Evolutionary conservation across 768 basidiomycete species (phyloP), one percentile per base, ranked within the genome.

Genomic region (Boletus insuetus): DNA sequence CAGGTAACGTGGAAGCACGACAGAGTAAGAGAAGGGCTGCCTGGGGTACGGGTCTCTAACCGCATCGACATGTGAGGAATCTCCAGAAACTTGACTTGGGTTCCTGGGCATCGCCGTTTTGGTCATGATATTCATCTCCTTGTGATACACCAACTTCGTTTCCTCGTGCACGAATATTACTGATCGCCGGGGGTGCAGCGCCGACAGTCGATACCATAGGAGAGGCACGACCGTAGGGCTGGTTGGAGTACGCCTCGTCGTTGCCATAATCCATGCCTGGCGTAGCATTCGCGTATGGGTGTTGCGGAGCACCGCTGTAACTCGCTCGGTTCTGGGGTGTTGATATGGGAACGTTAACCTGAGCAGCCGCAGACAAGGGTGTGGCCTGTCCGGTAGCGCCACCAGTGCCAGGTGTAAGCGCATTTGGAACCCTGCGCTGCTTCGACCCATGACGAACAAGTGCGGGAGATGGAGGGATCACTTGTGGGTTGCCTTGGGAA

Each of bases 51-150:
- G 51, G 37, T 47, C 39, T 62, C 76, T 72, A 81, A 63, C 83
- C 86, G 75, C 91, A 92, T 65, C 83, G 84, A 74, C 90, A 92
- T 45, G 88, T 90, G 56, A 93, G 72, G 58, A 91, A 81, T 72
- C 81, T 79, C 76, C 87, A 77, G 51, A 89, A 74, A 59, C 76
- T 75, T 52, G 77, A 74, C 70, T 82, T 80, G 56, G 79, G 82
- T 54, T 73, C 76, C 56, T 74, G 75, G 48, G 80, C 79, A 57
- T 83, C 79, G 55, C 76, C 77, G 58, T 80, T 76, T 66, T 87
- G 81, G 41, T 81, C 79, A 47, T 71, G 73, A 63, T 82, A 86
- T 60, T 77, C 82, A 52, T 75, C 85, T 58, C 76, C 82, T 64
- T 83, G 82, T 50, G 84, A 80, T 56, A 81, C 78, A 42, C 89